phyloP scores from a whole-genome alignment of 768 basidiomycete genomes.

The Rhodosporidiobolus sp. region DNA sequence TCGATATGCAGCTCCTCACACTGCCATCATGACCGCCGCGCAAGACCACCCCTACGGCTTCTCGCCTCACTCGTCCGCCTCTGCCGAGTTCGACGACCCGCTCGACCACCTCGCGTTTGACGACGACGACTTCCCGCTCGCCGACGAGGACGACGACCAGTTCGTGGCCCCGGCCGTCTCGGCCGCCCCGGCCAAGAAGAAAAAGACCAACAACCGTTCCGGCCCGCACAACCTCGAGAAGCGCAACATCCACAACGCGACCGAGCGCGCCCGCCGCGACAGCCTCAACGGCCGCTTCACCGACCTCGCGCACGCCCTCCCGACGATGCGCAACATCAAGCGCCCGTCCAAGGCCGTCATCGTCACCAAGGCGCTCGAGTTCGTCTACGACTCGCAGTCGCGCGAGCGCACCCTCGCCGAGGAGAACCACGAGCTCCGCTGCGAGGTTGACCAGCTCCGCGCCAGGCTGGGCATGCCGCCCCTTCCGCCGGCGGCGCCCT shows the following conservation, averaged over 20 bases:
- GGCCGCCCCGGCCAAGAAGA: neutral
- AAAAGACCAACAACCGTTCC: conserved; percentile 28
- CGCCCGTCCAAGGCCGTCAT: conserved; percentile 95
- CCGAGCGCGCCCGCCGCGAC: conserved; percentile 88
- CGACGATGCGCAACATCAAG: conserved; percentile 83
- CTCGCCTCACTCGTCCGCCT: conserved; percentile 22
- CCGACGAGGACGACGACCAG: conserved; percentile 14
- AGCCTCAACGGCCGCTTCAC: conserved; percentile 83
- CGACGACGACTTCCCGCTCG: conserved; percentile 10
- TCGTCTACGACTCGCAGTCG: conserved; percentile 67
- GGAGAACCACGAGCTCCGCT: conserved; percentile 80
- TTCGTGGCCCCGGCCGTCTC: neutral
- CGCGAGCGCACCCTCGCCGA: conserved; percentile 76
- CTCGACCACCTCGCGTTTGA: conserved; percentile 22
- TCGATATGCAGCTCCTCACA: neutral
- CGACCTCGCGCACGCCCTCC: conserved; percentile 76
- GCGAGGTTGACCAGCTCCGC: conserved; percentile 92
- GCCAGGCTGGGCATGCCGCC: conserved; percentile 64
- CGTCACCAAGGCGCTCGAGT: conserved; percentile 90
- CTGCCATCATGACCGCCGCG: conserved; percentile 25
- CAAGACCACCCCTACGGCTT: conserved; percentile 33
- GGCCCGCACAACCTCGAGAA: conserved; percentile 67
- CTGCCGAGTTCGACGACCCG: conserved; percentile 28
- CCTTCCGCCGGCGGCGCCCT: conserved; percentile 32
- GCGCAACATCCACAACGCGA: conserved; percentile 93